Conservation (phyloP, 164 flowering plant species). For the Stephania cephalantha region DNA sequence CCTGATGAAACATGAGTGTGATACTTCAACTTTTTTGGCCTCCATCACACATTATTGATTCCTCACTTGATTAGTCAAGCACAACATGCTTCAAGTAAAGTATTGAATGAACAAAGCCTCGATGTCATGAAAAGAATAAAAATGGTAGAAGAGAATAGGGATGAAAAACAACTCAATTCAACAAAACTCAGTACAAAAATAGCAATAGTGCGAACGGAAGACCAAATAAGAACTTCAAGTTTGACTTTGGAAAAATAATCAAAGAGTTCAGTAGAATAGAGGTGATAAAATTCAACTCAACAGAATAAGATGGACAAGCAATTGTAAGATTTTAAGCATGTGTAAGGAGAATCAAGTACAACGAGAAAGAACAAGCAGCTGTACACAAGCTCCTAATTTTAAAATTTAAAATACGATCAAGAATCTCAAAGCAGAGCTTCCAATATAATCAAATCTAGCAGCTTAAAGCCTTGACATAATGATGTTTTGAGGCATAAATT, state of each 20-base stretch:
- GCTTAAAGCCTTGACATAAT: neutral
- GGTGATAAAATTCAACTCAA: too few species aligned
- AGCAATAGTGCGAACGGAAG: too few species aligned
- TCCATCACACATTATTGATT: neutral
- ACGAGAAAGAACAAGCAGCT: too few species aligned
- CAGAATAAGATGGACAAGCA: too few species aligned
- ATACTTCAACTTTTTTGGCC: neutral
- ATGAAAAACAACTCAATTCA: neutral
- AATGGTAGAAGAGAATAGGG: neutral
- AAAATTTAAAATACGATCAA: too few species aligned
- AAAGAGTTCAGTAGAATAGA: too few species aligned
- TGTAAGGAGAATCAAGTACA: too few species aligned
- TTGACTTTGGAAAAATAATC: too few species aligned
- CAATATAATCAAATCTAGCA: neutral
- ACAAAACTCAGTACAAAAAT: too few species aligned
- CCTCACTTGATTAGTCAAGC: neutral
- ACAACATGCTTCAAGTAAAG: neutral
- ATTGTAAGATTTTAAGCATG: too few species aligned
- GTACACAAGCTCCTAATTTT: too few species aligned
- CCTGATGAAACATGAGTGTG: neutral
- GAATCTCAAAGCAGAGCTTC: neutral
- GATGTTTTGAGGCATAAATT: neutral
- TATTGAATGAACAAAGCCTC: neutral
- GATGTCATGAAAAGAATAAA: neutral
- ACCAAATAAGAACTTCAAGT: too few species aligned